Percentiles rank a stretch among this genome's conserved stretches.
Conservation (phyloP, 805 yeast genomes). For the Ogataea nitratoaversa region DNA sequence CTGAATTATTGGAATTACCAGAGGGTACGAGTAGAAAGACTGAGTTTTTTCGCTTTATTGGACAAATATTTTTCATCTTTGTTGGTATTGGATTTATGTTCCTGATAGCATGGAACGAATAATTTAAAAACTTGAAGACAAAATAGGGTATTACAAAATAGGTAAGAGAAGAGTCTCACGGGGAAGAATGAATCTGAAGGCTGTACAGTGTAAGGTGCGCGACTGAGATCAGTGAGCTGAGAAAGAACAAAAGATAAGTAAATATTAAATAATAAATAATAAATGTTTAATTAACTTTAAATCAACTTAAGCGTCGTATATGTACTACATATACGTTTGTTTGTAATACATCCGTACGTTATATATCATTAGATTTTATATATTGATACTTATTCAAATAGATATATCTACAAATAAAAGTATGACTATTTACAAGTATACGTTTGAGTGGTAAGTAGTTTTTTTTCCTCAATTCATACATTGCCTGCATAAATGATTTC, state of each 20-base stretch:
- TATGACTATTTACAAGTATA: slow-evolving; percentile 18
- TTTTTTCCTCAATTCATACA: neutral
- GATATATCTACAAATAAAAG: neutral
- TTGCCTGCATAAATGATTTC: too few relatives aligned
- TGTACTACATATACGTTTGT: neutral
- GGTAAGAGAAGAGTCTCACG: too few relatives aligned
- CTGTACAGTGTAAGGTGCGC: too few relatives aligned
- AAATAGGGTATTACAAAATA: too few relatives aligned
- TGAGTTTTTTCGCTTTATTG: slow-evolving; percentile 37
- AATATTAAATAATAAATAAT: too few relatives aligned
- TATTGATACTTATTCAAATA: neutral
- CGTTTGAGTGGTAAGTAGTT: slow-evolving; percentile 23
- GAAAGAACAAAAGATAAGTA: too few relatives aligned
- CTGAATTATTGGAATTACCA: slow-evolving; percentile 54
- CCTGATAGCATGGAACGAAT: slow-evolving; percentile 43
- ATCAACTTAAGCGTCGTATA: neutral
- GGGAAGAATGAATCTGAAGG: too few relatives aligned
- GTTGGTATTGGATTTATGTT: slow-evolving; percentile 60
- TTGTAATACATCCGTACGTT: neutral
- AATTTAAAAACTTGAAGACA: too few relatives aligned
- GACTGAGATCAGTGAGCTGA: too few relatives aligned
- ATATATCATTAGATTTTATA: too few relatives aligned
- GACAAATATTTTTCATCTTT: slow-evolving; percentile 46
- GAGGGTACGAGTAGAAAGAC: slow-evolving; percentile 31
- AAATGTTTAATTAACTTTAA: too few relatives aligned